Evolutionary conservation across 2,329 filamentous ascomycete genomes (phyloP), one percentile per base, ranked within the genome.

Genomic region (Penicillium brevicompactum): DNA sequence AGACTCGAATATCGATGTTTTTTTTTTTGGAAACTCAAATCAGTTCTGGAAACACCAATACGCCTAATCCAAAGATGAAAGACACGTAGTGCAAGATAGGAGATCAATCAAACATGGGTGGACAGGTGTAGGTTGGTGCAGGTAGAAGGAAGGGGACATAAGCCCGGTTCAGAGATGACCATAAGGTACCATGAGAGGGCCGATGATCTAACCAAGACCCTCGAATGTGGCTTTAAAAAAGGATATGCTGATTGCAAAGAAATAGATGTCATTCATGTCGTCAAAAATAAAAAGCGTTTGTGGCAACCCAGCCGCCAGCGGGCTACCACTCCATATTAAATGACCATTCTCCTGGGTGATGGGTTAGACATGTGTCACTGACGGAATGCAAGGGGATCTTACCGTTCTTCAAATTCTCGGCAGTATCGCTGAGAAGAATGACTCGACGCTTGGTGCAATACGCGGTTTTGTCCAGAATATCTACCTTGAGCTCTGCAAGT

Each of bases 391-490:
- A 13, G 4, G 32, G 32, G 14, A 22, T 27, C 84, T 74, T 82
- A 94, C 93, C 89, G 70, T 90, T 87, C 65, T 90, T 92, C 49
- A 99, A 79, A 66, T 96, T 96, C 63, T 96, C 89, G 0, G 94
- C 94, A 2, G 94, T 97, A 67, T 97, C 91, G 52, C 92, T 91
- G 18, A 99, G 81, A 9, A 99, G 74, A 61, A 97, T 97, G 22
- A 97, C 83, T 43, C 94, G 84, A 51, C 94, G 84, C 75, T 94
- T 93, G 74, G 90, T 96, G 78, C 95, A 99, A 74, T 99, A 99
- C 0, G 92, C 86, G 4, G 93, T 99, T 82, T 97, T 97, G 75
- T 99, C 93, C 86, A 99, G 90, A 70, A 99, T 99, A 62, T 97
- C 93, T 6, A 96, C 91, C 78, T 97, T 97, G 56, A 97, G 81